Evolutionary conservation across 2,329 filamentous ascomycete species (phyloP).

Genomic region (Ilyonectria robusta): DNA sequence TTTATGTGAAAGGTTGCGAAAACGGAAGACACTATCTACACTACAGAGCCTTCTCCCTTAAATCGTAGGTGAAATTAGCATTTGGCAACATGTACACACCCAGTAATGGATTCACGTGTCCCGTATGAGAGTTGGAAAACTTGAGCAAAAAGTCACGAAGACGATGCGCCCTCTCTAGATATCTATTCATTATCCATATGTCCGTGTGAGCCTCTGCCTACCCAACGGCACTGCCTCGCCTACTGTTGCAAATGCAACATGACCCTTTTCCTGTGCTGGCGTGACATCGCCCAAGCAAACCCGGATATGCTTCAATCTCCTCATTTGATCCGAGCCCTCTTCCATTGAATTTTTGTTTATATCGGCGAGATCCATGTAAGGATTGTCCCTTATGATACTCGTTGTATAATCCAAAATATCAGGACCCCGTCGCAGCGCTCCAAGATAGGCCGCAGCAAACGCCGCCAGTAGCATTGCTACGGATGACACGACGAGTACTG

Average conservation of each 20-base stretch:
- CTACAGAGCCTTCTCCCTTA: too few species aligned
- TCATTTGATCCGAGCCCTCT: conserved; percentile 10
- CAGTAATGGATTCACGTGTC: too few species aligned
- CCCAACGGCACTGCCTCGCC: conserved; percentile 10
- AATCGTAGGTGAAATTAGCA: too few species aligned
- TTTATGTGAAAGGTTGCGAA: too few species aligned
- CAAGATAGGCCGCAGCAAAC: conserved; percentile 5
- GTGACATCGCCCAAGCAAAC: conserved; percentile 20
- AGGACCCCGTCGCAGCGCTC: conserved; percentile 13
- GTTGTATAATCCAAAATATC: conserved; percentile 14
- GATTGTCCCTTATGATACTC: conserved; percentile 9
- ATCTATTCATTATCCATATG: not conserved
- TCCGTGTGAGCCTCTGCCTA: not conserved
- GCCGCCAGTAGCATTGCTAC: conserved; percentile 15
- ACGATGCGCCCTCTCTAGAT: not conserved
- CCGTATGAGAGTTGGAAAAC: not conserved
- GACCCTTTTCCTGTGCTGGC: conserved; percentile 3
- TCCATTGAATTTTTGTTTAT: conserved; percentile 17
- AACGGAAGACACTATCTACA: too few species aligned
- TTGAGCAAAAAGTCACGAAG: not conserved
- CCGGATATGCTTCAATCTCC: conserved; percentile 8
- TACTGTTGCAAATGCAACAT: conserved; percentile 19
- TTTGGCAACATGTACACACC: too few species aligned
- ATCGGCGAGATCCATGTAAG: not conserved
- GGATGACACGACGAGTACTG: conserved; percentile 5